Evolutionary conservation across 345 rosid species (phyloP), one percentile per base, ranked within the genome.

Genomic region (Citrus inodora): DNA sequence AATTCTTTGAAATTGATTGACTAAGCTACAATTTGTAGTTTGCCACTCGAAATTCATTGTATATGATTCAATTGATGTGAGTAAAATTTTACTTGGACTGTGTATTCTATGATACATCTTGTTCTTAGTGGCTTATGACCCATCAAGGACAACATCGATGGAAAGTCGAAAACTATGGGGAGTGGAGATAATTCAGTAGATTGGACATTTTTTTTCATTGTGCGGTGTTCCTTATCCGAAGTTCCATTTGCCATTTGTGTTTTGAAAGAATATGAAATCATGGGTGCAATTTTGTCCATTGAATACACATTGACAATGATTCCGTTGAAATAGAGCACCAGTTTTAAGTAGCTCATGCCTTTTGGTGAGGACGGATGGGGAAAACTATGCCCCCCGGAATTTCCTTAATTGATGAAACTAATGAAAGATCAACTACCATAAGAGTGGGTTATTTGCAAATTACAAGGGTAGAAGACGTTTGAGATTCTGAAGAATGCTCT

Each of bases 1-100:
- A 68, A 58, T 76, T 67, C 72, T 78, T 75, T 67, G 46, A 64
- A 60, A 60, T 80, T 71, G 42, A 80, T 65, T 37, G 9, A 16
- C 68, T 55, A 16, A 3, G n/a, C 56, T 73, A 37, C 27, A 19
- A 5, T 48, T 21, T 21, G 55, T 53, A 33, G 53, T 37, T 62
- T 59, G 37, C 32, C 60, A 4, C 17, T 27, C 32, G 32, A 68
- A 58, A 69, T 37, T 79, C 64, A 16, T 25, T 83, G 80, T 80
- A 79, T 66, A 79, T 71, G 40, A 76, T 53, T 67, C 55, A 9
- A 73, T 37, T 73, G 61, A 28, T 32, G 59, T 19, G 8, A 59
- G n/a, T 60, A 71, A 53, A 30, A 59, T 61, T 46, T 13, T 11
- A 1, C 3, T 46, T 46, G 17, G 17, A 46, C 51, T 13, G 37